Percentiles rank a stretch among this genome's conserved stretches.
These are phyloP conservation scores for Trametes sp. DNA, from an alignment of 1,284 basidiomycete genomes.

Conservation along the genomic window DNA sequence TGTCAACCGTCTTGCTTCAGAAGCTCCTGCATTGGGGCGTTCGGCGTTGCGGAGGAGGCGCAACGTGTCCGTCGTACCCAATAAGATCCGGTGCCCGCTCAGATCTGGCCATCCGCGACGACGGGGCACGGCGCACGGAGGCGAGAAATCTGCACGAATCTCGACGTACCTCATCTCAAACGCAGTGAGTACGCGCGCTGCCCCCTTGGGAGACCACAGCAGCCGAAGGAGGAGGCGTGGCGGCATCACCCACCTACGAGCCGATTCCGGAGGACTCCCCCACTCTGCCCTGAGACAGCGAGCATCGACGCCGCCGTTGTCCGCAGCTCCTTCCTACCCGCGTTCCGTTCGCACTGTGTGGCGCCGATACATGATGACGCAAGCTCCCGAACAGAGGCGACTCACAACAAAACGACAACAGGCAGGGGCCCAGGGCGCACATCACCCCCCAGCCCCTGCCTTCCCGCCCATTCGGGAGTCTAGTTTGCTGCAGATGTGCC, in stretches of 20 bases:
- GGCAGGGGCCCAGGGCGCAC: not conserved
- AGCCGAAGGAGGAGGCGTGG: not conserved
- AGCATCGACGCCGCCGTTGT: not conserved
- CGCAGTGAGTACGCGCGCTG: not conserved
- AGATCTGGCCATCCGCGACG: not conserved
- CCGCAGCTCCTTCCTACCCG: not conserved
- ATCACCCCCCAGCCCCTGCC: not conserved
- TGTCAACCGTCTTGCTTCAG: not conserved
- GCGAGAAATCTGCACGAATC: not conserved
- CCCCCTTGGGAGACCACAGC: not conserved
- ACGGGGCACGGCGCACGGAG: not conserved
- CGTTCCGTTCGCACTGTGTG: not conserved
- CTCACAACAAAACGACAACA: too few relatives aligned
- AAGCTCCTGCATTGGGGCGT: not conserved
- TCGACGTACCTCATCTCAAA: not conserved
- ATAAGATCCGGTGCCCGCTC: constrained; percentile 3
- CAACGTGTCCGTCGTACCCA: not conserved
- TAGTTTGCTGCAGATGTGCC: not conserved
- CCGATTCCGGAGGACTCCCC: not conserved
- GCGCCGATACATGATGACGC: too few relatives aligned
- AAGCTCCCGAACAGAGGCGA: too few relatives aligned
- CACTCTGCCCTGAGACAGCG: not conserved
- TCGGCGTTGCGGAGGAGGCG: not conserved
- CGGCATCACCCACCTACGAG: not conserved
- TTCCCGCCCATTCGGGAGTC: not conserved